Evolutionary conservation across 768 basidiomycete species (phyloP), one percentile per base, ranked within the genome.

Genomic region (Melanogaster broomeanus): DNA sequence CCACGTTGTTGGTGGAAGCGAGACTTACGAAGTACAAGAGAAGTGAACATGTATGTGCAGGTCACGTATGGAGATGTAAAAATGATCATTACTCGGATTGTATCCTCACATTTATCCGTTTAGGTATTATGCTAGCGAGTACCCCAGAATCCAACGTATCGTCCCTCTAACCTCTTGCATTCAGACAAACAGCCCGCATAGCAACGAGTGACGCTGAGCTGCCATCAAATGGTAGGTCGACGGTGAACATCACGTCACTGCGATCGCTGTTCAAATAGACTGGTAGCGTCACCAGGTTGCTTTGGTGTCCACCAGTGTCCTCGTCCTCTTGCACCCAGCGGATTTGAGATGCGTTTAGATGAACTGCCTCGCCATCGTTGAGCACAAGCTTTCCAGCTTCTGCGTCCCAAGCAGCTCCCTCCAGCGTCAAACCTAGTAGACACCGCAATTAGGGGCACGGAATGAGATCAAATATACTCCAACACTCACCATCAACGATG

Each of bases 261-360:
- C 95, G 82, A 72, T 93, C 89, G 57, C 79, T 77, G 70, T 98
- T 97, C 65, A 98, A 81, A 69, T 97, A 98, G 39, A 97, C 90
- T 0, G 95, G 96, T 19, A 98, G 74, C 57, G 86, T 89, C 62
- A 95, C 89, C 49, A 82, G 59, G 45, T 71, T 72, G 30, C 64
- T 63, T 31, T 63, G 63, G 16, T 72, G 47, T 30, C 24, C 55
- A 31, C 22, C 33, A 5, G 19, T 37, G 6, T 67, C 60, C 31
- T 77, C 78, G 34, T 77, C 73, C 31, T 75, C 72, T 64, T 92
- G 88, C 3, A 88, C 82, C 95, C 95, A 98, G 45, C 87, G 81
- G 39, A 98, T 75, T 65, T 93, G 92, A 9, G 90, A 95, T 21
- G 92, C 80, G 46, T 82, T 81, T 42, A 96, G 74, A 37, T 87